Percentiles rank a stretch among this genome's conserved stretches.
phyloP scores from a whole-genome alignment of 2,329 filamentous ascomycete genomes.

The Didymella pinodella region DNA sequence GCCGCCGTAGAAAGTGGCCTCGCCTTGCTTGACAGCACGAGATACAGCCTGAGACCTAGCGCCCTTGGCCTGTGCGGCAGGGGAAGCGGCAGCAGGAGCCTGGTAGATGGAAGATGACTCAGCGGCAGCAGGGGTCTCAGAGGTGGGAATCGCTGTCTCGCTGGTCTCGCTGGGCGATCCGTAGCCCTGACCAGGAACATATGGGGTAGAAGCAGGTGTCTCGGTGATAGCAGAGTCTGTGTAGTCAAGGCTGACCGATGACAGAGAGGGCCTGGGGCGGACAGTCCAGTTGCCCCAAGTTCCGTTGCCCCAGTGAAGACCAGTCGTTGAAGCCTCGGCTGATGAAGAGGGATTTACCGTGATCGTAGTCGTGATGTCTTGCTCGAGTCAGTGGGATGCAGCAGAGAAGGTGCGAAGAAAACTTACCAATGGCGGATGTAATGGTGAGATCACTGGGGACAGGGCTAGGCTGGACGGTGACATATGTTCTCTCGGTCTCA shows the following conservation, averaged over 20 bases:
- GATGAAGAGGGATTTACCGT: constrained; percentile 22
- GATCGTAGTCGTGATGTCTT: constrained; percentile 26
- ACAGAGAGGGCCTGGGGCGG: constrained; percentile 1
- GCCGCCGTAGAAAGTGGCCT: constrained; percentile 51
- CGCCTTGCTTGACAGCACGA: constrained; percentile 31
- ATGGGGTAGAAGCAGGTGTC: constrained; percentile 14
- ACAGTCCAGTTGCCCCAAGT: constrained; percentile 21
- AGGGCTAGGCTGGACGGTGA: constrained; percentile 32
- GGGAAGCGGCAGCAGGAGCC: background rate
- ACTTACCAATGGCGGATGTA: constrained; percentile 22
- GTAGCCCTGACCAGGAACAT: constrained; percentile 7
- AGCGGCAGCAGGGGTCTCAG: constrained; percentile 11
- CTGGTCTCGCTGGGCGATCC: constrained; percentile 14
- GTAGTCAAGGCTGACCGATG: constrained; percentile 14
- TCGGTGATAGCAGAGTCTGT: constrained; percentile 17
- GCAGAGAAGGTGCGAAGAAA: background rate
- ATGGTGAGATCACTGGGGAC: constrained; percentile 24
- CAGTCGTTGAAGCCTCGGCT: constrained; percentile 11
- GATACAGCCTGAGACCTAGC: constrained; percentile 9
- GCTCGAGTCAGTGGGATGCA: background rate
- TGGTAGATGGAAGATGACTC: constrained; percentile 11
- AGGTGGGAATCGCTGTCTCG: constrained; percentile 20
- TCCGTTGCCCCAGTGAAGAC: constrained; percentile 24
- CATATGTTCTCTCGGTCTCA: constrained; percentile 32
- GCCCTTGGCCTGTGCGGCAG: background rate